Evolutionary conservation across 148 eudicot genomes (phyloP), one percentile per base, ranked within the genome.

Genomic region (Agrostemma githago): DNA sequence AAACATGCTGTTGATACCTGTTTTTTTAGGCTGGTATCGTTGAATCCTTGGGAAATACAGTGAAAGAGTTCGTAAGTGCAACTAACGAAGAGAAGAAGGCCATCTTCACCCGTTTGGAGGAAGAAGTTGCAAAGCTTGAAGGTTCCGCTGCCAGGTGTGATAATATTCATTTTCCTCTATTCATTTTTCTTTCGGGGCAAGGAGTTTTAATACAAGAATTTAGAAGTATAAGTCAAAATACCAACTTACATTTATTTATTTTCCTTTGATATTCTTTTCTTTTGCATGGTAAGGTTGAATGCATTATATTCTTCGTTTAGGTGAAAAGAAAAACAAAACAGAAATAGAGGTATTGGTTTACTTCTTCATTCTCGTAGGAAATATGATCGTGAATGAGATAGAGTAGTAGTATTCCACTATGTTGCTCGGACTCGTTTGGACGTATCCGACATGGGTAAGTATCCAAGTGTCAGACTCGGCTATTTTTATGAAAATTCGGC

Each of bases 101-200:
- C 12, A 72, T 84, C 77, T 84, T 79, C 71, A 46, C 84, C 74
- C 77, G 76, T 61, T 82, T 95, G 62, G 93, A 95, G 84, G 90
- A 89, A 79, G 97, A 92, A 82, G 92, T 76, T 82, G 85, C 66
- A 69, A 95, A 95, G 88, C 93, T 95, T 75, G 82, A 88, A 75
- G 97, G 96, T 65, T 86, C 98, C 46, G 76, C 88, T 57, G 89
- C 97, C 70, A 95, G 97, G 98, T 92, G 73, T 73, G 10, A 42
- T 62, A 41, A 60, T 59, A 1, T 62, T 26, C 1, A 73, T 41
- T 8, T 40, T 51, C 44, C 72, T 70, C 68, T 4, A 42, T 14
- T 42, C n/a, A 5, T 72, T 60, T 72, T 46, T 37, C 2, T 76
- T n/a, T 20, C 26, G 15, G 42, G 41, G 37, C 2, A 14, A 6